These are phyloP conservation scores for Teratosphaeria zuluensis DNA, from an alignment of 2,329 filamentous ascomycete genomes.

Conservation along the genomic window DNA sequence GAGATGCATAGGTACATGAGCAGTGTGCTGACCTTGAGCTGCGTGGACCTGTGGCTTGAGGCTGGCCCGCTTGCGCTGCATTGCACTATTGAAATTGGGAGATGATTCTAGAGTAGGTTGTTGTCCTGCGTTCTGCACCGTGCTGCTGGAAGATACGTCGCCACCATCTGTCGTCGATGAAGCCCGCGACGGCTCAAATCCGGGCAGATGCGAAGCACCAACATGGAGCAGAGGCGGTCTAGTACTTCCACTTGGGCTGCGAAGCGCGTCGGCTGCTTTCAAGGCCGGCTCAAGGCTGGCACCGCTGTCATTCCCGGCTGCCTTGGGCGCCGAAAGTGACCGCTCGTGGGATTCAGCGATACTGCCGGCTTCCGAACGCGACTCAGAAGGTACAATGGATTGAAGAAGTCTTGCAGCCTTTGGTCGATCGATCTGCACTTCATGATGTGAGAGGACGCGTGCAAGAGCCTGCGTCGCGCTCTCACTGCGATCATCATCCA, in stretches of 20 bases:
- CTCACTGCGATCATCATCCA: slow-evolving; percentile 19
- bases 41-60: slow-evolving; percentile 6
- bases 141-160: slow-evolving; percentile 19
- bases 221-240: slow-evolving; percentile 32
- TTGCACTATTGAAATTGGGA: slow-evolving; percentile 19
- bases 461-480: slow-evolving; percentile 21
- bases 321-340: not conserved
- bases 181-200: slow-evolving; percentile 35
- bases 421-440: slow-evolving; percentile 4
- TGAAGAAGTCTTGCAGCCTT: not conserved
- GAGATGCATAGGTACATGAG: slow-evolving; percentile 49
- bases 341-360: not conserved
- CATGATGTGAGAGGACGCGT: slow-evolving; percentile 22
- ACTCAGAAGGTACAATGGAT: not conserved
- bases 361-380: not conserved
- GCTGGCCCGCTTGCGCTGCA: slow-evolving; percentile 16
- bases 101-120: slow-evolving; percentile 12
- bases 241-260: slow-evolving; percentile 14
- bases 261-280: not conserved
- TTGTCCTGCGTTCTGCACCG: slow-evolving; percentile 5
- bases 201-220: slow-evolving; percentile 39
- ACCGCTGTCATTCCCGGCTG: not conserved
- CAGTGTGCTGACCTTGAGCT: slow-evolving; percentile 5
- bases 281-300: not conserved
- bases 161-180: slow-evolving; percentile 36